phyloP scores from a whole-genome alignment of 768 basidiomycete species.

The Candolleomyces efflorescens region DNA sequence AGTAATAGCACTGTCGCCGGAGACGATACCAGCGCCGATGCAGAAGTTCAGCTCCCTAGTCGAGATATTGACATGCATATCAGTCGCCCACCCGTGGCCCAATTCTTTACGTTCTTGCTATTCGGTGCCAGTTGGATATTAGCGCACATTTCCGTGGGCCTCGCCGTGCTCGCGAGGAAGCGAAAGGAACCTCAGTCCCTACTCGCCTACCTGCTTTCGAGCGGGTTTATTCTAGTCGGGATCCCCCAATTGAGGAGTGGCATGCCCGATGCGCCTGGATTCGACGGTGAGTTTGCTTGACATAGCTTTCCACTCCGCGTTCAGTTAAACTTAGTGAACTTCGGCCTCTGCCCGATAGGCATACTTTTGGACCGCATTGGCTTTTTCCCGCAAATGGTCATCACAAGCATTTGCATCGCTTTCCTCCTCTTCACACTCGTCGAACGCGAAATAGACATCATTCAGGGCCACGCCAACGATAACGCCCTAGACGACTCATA shows the following conservation, averaged over 20 bases:
- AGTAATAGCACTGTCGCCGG: neutral
- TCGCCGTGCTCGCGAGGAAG: conserved; percentile 39
- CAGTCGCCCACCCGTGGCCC: conserved; percentile 39
- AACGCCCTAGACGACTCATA: conserved; percentile 11
- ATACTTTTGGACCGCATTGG: conserved; percentile 47
- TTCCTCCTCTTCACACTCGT: conserved; percentile 38
- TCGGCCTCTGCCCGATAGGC: conserved; percentile 21
- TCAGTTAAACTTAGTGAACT: neutral
- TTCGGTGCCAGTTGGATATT: conserved; percentile 51
- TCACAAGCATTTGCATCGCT: conserved; percentile 36
- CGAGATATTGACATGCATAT: conserved; percentile 45
- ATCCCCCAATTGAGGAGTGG: conserved; percentile 48
- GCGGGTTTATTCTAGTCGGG: conserved; percentile 37
- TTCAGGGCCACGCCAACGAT: conserved; percentile 9
- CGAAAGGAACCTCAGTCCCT: conserved; percentile 24
- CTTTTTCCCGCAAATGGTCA: conserved; percentile 56
- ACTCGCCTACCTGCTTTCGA: conserved; percentile 34
- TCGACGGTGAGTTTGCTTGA: conserved; percentile 31
- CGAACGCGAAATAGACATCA: conserved; percentile 34
- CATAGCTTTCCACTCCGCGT: neutral
- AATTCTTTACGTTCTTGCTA: conserved; percentile 39
- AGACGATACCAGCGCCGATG: neutral
- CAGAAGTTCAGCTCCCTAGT: conserved; percentile 21
- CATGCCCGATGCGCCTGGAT: conserved; percentile 55
- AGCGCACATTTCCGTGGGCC: conserved; percentile 46